phyloP scores from a whole-genome alignment of 2,329 filamentous ascomycete genomes.

The Aspergillus chevalieri region DNA sequence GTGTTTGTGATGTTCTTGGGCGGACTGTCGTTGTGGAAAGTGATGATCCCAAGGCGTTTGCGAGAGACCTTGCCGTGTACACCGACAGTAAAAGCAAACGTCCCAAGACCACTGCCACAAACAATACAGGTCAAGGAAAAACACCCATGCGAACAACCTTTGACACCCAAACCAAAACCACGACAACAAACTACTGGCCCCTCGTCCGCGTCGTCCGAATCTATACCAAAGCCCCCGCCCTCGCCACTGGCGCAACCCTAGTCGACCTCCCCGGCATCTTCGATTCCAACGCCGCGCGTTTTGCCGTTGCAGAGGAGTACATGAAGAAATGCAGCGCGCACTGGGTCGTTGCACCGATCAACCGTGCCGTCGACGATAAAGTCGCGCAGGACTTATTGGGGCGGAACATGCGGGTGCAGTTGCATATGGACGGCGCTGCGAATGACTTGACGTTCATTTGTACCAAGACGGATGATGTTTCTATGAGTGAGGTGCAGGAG shows the following conservation, averaged over 20 bases:
- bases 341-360: constrained; percentile 37
- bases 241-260: constrained; percentile 7
- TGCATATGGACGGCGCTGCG: constrained; percentile 54
- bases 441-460: constrained; percentile 56
- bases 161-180: not conserved
- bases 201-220: constrained; percentile 23
- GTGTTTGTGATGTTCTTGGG: constrained; percentile 43
- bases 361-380: constrained; percentile 55
- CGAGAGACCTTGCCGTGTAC: constrained; percentile 43
- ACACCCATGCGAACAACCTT: not conserved
- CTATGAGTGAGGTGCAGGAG: constrained; percentile 40
- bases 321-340: constrained; percentile 8
- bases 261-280: constrained; percentile 8
- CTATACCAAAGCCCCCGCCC: constrained; percentile 3
- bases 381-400: constrained; percentile 52
- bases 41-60: constrained; percentile 37
- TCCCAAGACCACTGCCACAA: constrained; percentile 21
- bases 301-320: constrained; percentile 6
- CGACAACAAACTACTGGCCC: constrained; percentile 27
- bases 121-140: not conserved
- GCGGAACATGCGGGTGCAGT: constrained; percentile 52
- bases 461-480: constrained; percentile 59
- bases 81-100: constrained; percentile 52
- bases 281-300: constrained; percentile 9
- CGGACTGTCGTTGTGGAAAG: constrained; percentile 37